Evolutionary conservation across 345 rosid species (phyloP).

Genomic region (Citrus unshiu): DNA sequence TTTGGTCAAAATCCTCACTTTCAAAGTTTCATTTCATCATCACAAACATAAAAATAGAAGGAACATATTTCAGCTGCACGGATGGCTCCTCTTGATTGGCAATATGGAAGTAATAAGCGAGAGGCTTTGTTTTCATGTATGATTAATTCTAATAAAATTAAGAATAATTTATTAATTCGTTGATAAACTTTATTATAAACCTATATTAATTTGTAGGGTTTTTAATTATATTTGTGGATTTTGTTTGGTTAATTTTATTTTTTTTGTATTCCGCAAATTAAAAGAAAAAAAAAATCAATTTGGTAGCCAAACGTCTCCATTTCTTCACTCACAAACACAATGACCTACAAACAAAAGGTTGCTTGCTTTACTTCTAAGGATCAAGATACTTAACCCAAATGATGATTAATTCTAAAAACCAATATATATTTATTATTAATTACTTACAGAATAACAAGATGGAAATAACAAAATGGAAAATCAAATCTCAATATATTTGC

Average conservation of each 20-base stretch:
- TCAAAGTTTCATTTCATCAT: neutral
- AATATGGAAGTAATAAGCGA: neutral
- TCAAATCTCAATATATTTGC: neutral
- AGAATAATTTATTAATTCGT: neutral
- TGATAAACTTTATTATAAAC: neutral
- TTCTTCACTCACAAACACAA: neutral
- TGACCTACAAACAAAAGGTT: neutral
- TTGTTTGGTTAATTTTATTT: neutral
- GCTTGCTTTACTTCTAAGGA: neutral
- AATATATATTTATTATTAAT: neutral
- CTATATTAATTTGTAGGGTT: neutral
- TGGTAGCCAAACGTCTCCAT: neutral
- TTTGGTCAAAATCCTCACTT: neutral
- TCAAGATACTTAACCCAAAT: constrained; percentile 3
- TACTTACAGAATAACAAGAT: neutral
- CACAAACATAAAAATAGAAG: no score
- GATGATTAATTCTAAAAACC: neutral
- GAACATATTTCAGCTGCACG: no score
- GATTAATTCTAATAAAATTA: no score
- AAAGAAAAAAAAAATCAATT: neutral
- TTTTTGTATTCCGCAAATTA: neutral
- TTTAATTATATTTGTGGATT: neutral
- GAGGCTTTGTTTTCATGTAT: neutral
- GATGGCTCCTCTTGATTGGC: neutral
- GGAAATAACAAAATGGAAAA: neutral